A percentile compares a stretch with the other conserved stretches of the same genome.
phyloP scores from a whole-genome alignment of 176 grass and related monocot genomes.

The Carex myosuroides region DNA sequence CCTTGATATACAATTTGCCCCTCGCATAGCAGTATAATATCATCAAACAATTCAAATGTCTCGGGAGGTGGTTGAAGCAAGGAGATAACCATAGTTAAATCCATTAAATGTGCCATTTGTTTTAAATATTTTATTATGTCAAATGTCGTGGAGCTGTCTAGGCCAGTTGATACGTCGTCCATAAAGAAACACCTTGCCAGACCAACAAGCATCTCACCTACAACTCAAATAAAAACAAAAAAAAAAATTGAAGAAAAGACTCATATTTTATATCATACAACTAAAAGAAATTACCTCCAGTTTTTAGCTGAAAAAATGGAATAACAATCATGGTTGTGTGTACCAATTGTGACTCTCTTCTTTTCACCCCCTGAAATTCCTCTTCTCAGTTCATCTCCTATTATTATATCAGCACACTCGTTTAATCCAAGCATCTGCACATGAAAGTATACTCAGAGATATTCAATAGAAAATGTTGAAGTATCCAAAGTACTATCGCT shows the following conservation, averaged over 20 bases:
- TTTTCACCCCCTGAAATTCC: slow-evolving; percentile 98
- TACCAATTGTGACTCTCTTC: slow-evolving; percentile 88
- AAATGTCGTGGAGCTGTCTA: slow-evolving; percentile 93
- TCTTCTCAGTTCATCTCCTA: slow-evolving; percentile 91
- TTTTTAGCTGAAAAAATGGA: background rate
- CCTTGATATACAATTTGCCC: slow-evolving; percentile 87
- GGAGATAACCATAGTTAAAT: slow-evolving; percentile 87
- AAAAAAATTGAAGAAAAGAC: background rate
- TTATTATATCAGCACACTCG: slow-evolving; percentile 76
- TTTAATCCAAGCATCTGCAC: slow-evolving; percentile 75
- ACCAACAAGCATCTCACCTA: slow-evolving; percentile 93
- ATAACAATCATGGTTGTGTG: background rate
- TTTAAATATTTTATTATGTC: slow-evolving; percentile 79
- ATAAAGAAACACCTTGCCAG: slow-evolving; percentile 91
- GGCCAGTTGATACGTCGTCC: slow-evolving; percentile 97
- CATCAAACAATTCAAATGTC: slow-evolving; percentile 91
- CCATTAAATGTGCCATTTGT: slow-evolving; percentile 75
- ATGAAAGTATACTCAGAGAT: slow-evolving; percentile 13
- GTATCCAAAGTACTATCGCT: background rate
- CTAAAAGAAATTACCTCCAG: background rate
- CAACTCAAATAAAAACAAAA: slow-evolving; percentile 7
- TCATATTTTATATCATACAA: background rate
- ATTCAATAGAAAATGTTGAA: background rate
- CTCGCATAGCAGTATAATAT: slow-evolving; percentile 91
- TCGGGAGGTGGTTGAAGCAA: slow-evolving; percentile 86